A percentile compares a stretch with the other conserved stretches of the same genome.
Conservation (phyloP, 2,329 filamentous ascomycete genomes). For the Aspergillus puulaauensis region DNA sequence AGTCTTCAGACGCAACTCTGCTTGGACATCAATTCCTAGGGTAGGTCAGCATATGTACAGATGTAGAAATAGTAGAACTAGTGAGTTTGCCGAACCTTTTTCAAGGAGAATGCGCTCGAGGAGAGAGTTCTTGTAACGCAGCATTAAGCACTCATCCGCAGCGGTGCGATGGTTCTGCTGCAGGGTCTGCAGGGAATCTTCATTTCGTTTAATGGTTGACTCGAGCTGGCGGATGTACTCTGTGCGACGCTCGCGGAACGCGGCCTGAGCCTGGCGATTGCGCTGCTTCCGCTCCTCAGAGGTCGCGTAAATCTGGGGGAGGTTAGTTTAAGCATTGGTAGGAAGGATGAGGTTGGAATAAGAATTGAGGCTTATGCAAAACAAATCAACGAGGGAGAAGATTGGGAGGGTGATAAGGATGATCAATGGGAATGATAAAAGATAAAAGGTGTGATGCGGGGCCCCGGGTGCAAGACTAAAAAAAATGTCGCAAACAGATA, state of each 20-base stretch:
- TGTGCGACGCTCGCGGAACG: constrained; percentile 92
- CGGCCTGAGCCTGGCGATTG: constrained; percentile 94
- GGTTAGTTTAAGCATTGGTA: constrained; percentile 15
- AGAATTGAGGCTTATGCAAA: constrained; percentile 8
- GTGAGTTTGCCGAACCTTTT: constrained; percentile 63
- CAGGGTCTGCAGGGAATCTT: constrained; percentile 86
- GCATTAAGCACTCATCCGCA: constrained; percentile 95
- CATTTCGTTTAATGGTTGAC: constrained; percentile 94
- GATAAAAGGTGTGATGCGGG: constrained; percentile 28
- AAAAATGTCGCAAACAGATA: constrained; percentile 12
- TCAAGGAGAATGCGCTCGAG: constrained; percentile 93
- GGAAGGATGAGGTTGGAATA: constrained; percentile 2
- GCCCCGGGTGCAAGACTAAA: constrained; percentile 23
- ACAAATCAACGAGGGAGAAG: constrained; percentile 9
- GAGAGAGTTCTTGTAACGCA: constrained; percentile 96
- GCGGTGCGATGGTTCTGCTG: constrained; percentile 93
- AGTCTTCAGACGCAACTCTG: constrained; percentile 89
- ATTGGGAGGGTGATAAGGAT: constrained; percentile 18
- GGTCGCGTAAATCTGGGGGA: constrained; percentile 85
- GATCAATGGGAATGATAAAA: constrained; percentile 21
- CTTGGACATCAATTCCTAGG: constrained; percentile 91
- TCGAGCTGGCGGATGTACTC: constrained; percentile 99
- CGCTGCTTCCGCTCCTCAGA: constrained; percentile 98
- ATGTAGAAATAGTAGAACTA: neutral
- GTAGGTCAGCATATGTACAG: constrained; percentile 10